Conservation (phyloP, 805 yeast genomes). For the Teunomyces kruisii region DNA sequence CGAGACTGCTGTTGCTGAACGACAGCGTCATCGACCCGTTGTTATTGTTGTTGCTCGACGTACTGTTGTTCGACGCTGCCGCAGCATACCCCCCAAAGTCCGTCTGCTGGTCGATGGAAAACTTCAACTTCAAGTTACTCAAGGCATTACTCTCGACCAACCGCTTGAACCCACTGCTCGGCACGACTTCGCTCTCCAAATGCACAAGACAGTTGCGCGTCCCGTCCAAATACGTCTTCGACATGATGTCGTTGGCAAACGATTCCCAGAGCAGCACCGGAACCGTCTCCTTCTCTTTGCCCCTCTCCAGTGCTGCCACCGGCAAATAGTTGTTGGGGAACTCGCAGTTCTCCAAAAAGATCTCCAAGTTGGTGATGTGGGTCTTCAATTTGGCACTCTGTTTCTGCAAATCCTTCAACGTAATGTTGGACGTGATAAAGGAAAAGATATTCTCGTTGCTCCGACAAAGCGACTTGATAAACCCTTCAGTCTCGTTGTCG, state of each 20-base stretch:
- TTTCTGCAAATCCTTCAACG: constrained; percentile 43
- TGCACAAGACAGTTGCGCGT: constrained; percentile 30
- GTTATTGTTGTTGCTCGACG: not conserved
- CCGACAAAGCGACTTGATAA: constrained; percentile 44
- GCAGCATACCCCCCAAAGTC: not conserved
- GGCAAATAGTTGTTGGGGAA: constrained; percentile 28
- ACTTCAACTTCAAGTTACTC: constrained; percentile 29
- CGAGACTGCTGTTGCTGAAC: constrained; percentile 24
- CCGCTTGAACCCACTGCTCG: constrained; percentile 25
- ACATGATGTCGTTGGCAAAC: constrained; percentile 31
- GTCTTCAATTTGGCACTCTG: constrained; percentile 34
- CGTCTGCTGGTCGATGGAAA: constrained; percentile 14
- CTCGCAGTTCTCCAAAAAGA: constrained; percentile 31
- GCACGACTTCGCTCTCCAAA: constrained; percentile 21
- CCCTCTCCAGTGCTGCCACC: not conserved
- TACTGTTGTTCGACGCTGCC: not conserved
- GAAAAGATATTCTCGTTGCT: constrained; percentile 31
- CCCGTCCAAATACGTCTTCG: constrained; percentile 31
- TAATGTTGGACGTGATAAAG: constrained; percentile 42
- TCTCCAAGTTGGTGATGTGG: constrained; percentile 30
- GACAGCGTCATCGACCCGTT: constrained; percentile 14
- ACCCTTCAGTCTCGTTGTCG: constrained; percentile 54
- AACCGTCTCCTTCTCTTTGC: not conserved
- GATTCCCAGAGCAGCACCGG: constrained; percentile 30
- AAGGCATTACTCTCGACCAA: constrained; percentile 33